A percentile compares a stretch with the other conserved stretches of the same genome.
phyloP scores from a whole-genome alignment of 305 asterid species.

The Fraxinus floribunda region DNA sequence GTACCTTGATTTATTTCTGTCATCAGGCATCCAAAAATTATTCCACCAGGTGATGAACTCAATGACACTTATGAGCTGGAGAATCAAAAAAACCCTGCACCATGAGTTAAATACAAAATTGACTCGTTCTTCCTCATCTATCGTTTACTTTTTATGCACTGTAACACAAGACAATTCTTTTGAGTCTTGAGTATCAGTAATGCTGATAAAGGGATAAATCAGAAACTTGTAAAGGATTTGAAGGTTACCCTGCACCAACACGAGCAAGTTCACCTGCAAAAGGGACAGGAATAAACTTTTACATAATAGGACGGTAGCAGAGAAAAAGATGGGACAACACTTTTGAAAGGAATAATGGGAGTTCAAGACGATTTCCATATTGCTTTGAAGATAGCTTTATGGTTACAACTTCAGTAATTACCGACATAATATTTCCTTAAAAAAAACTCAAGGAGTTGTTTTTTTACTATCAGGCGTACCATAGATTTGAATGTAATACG shows the following conservation, averaged over 20 bases:
- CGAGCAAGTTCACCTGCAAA: conserved; percentile 84
- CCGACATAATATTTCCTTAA: not conserved
- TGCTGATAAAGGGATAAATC: not conserved
- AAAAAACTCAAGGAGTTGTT: not conserved
- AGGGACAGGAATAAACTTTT: not conserved
- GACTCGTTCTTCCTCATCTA: not conserved
- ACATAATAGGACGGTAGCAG: not conserved
- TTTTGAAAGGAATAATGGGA: not conserved
- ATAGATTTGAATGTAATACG: conserved; percentile 66
- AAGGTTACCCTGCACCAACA: conserved; percentile 93
- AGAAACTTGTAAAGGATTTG: not conserved
- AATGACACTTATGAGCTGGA: conserved; percentile 82
- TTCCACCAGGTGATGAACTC: conserved; percentile 96
- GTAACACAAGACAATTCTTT: not conserved
- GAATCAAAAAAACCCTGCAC: conserved; percentile 72
- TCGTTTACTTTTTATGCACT: not conserved
- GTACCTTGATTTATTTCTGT: conserved; percentile 57
- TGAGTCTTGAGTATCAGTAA: not conserved
- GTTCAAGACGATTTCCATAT: not conserved
- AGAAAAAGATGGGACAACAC: not conserved
- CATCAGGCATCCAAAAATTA: conserved; percentile 84
- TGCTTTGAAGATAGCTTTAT: not conserved
- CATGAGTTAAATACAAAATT: not conserved
- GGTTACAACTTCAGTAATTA: not conserved
- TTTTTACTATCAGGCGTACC: conserved; percentile 36